Conservation (phyloP, 768 basidiomycete genomes). For the Boletus eberwhitei region DNA sequence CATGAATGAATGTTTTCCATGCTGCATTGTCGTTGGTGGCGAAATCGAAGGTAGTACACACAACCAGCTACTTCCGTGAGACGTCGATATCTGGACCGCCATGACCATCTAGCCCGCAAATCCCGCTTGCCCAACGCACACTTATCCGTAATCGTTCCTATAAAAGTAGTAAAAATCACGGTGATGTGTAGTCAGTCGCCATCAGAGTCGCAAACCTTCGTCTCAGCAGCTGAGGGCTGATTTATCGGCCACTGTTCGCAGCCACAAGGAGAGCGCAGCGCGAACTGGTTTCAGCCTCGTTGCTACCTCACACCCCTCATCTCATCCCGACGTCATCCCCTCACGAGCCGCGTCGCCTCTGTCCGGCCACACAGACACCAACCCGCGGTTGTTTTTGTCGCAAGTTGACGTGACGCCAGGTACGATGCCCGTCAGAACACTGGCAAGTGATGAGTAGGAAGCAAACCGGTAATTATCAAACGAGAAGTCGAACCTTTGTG, state of each 20-base stretch:
- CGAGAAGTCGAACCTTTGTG: no score
- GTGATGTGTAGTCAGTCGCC: slow-evolving; percentile 16
- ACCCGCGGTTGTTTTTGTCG: slow-evolving; percentile 19
- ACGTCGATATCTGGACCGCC: no score
- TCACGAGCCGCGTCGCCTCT: slow-evolving; percentile 24
- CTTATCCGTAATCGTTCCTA: background rate
- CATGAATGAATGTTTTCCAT: no score
- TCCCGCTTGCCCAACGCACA: background rate
- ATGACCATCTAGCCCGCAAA: no score
- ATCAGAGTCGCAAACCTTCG: slow-evolving; percentile 31
- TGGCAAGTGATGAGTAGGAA: background rate
- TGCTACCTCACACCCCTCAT: slow-evolving; percentile 22
- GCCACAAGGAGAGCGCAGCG: slow-evolving; percentile 23
- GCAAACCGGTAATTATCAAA: background rate
- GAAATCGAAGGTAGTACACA: no score
- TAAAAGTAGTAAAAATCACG: background rate
- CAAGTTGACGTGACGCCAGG: slow-evolving; percentile 13
- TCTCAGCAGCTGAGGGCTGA: slow-evolving; percentile 31
- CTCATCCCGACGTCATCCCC: slow-evolving; percentile 25
- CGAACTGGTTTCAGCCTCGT: slow-evolving; percentile 32
- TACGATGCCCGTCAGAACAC: slow-evolving; percentile 15
- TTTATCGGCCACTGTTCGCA: slow-evolving; percentile 26
- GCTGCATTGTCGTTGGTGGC: no score
- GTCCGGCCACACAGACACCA: slow-evolving; percentile 16
- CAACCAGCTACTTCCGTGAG: no score